Evolutionary conservation across 1,139 yeast species (phyloP), one percentile per base, ranked within the genome.

Genomic region (Kodamaea sp.): DNA sequence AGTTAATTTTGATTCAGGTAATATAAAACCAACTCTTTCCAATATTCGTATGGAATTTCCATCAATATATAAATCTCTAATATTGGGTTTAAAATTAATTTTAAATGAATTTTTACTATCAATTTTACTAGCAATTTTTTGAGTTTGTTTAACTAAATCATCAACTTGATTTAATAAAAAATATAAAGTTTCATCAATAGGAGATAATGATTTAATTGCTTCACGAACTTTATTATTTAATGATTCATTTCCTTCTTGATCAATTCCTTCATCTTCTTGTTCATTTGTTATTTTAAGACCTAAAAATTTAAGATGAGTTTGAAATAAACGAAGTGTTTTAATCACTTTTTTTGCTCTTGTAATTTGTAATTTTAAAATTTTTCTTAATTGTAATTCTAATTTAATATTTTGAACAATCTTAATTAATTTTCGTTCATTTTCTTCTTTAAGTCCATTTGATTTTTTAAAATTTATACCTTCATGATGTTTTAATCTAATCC

Each of bases 401-500:
- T 64, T 57, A n/a, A 81, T 68, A 36, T 72, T 69, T 24, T 58
- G 58, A 29, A 75, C 62, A 7, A 78, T 43, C 27, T 58, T 48
- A 12, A 38, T 45, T 3, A 79, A 67, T 39, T 62, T 54, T 1
- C 55, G 47, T 45, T 73, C 79, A n/a, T 67, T 40, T 11, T 60
- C 57, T 3, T 45, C 34, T 61, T 55, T 32, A 15, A 15, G 20
- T 4, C 20, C 20, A 15, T 15, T 15, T 10, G 23, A 29, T 38
- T 33, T 38, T 15, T 39, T 38, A 34, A 70, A 64, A 29, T 63
- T 69, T 12, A 87, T 56, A 2, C 73, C 79, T 39, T 75, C 73
- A 43, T 90, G 95, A 54, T 88, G 95, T 38, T 71, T 73, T 36
- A 89, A 63, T 36, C 82, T 62, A 38, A 89, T 65, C 73, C 78